phyloP scores from a whole-genome alignment of 352 stramenopile species.

The Globisporangium ultimum region DNA sequence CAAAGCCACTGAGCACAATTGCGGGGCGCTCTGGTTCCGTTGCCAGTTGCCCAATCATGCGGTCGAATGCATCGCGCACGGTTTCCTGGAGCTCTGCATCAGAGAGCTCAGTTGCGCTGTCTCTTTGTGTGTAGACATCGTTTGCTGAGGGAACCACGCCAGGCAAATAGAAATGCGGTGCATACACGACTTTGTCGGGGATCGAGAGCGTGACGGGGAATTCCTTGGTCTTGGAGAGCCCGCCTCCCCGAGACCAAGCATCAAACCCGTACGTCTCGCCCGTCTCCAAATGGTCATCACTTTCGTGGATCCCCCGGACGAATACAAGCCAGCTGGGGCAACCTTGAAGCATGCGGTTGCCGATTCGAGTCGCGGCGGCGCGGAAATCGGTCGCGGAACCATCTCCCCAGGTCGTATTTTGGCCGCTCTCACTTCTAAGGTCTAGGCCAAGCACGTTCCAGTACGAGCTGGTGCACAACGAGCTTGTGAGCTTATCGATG shows the following conservation, averaged over 20 bases:
- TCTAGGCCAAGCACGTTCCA: constrained; percentile 78
- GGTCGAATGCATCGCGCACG: constrained; percentile 47
- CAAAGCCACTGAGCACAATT: constrained; percentile 66
- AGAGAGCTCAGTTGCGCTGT: constrained; percentile 36
- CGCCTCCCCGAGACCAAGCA: constrained; percentile 57
- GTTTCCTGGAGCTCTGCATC: constrained; percentile 34
- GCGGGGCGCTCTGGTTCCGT: constrained; percentile 36
- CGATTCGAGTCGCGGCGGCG: constrained; percentile 42
- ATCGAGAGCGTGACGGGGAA: constrained; percentile 42
- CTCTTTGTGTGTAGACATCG: constrained; percentile 30
- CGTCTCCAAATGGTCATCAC: constrained; percentile 30
- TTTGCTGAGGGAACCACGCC: constrained; percentile 10
- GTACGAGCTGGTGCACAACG: constrained; percentile 54
- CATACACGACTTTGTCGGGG: constrained; percentile 71
- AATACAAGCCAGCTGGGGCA: constrained; percentile 71
- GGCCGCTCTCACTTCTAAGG: constrained; percentile 56
- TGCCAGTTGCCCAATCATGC: constrained; percentile 68
- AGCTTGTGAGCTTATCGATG: constrained; percentile 38
- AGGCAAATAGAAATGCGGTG: constrained; percentile 72
- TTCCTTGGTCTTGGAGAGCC: constrained; percentile 36
- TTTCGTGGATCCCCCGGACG: constrained; percentile 56
- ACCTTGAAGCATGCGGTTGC: constrained; percentile 56
- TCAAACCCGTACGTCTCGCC: constrained; percentile 49
- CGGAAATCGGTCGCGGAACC: constrained; percentile 41
- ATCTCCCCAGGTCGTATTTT: constrained; percentile 47